Evolutionary conservation across 768 basidiomycete species (phyloP), one percentile per base, ranked within the genome.

Genomic region (Amanita fuliginea): DNA sequence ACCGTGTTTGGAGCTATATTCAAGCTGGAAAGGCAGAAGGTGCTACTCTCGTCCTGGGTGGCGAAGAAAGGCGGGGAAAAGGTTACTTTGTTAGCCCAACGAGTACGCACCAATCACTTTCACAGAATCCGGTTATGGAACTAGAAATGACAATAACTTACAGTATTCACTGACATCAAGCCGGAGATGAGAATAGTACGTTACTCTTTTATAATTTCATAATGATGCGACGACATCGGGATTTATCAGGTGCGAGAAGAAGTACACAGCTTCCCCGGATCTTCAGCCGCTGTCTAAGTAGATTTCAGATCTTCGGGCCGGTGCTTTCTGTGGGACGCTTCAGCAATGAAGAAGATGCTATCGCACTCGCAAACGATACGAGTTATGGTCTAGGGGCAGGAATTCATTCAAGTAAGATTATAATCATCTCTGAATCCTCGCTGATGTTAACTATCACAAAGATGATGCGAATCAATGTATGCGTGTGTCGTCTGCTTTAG

Each of bases 71-170:
- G 57, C 50, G 71, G 0, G 76, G 76, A 1, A 86, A 87, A 60
- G 95, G 95, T 6, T 98, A 74, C 65, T 98, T 76, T 63, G 80
- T 96, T 37, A 82, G 93, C 60, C 90, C 95, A 26, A 96, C 94
- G 0, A 81, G 88, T 89, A 56, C 63, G 85, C 59, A 21, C 13
- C 33, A 16, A 30, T 37, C 24, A 36, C 9, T 26, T 11, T 2
- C 18, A 48, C 10, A 18, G 26, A 10, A 11, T 34, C 32, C 11
- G 4, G 3, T 21, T 9, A 13, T 13, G 24, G 43, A 50, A 40
- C 28, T 32, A 14, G 32, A 34, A 28, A 47, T 50, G 36, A 47
- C 52, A 28, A 47, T 50, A 36, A 47, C 52, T 39, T 47, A 39
- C 53, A 89, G 89, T 97, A 60, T 88, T 98, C 63, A 79, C 82